Evolutionary conservation across 2,329 filamentous ascomycete genomes (phyloP).

Genomic region (Fonsecaea pedrosoi): DNA sequence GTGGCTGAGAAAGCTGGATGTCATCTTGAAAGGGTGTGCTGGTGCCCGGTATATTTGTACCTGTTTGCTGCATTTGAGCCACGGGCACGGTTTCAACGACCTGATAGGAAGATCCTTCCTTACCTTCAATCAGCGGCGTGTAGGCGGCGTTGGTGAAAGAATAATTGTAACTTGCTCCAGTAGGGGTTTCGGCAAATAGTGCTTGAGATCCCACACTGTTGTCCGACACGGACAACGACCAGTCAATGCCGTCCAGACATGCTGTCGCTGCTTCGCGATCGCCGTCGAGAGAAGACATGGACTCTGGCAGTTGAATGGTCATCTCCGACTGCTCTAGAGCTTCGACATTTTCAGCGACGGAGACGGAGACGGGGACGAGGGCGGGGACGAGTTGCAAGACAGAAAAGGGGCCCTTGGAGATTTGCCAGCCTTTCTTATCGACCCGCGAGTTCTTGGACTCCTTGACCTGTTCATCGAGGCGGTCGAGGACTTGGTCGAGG

Average conservation of each 20-base stretch:
- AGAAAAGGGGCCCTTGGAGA: slow-evolving; percentile 13
- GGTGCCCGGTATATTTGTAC: background rate
- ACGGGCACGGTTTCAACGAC: background rate
- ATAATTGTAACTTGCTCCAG: background rate
- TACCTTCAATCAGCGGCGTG: background rate
- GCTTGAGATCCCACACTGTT: background rate
- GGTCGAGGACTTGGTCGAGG: slow-evolving; percentile 12
- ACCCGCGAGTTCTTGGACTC: background rate
- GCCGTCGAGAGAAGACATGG: background rate
- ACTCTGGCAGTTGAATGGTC: background rate
- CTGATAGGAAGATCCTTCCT: background rate
- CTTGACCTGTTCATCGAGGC: slow-evolving; percentile 8
- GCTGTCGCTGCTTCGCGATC: background rate
- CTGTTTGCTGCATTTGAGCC: background rate
- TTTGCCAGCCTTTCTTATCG: slow-evolving; percentile 7
- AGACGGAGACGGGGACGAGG: no score
- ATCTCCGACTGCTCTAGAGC: background rate
- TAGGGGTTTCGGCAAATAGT: background rate
- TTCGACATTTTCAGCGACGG: background rate
- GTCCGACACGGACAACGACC: slow-evolving; percentile 9
- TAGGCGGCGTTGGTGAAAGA: background rate
- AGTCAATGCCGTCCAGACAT: slow-evolving; percentile 7
- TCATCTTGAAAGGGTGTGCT: background rate
- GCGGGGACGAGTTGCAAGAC: background rate
- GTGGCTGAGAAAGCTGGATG: background rate